These are phyloP conservation scores for Sporothrix phasma DNA, from an alignment of 2,329 filamentous ascomycete species.

Conservation along the genomic window DNA sequence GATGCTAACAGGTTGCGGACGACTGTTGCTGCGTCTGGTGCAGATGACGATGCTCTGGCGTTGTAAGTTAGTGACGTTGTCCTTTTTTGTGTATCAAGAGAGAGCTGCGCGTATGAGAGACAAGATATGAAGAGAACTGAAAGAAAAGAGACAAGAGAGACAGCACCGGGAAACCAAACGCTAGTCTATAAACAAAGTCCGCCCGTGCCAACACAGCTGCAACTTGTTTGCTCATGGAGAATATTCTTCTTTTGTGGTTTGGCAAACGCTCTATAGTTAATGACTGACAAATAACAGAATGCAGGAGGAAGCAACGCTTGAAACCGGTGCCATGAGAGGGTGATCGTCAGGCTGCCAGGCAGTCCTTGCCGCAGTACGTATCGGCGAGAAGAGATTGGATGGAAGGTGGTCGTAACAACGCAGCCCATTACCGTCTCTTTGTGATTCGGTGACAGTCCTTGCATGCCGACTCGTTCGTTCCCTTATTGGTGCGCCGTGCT, in stretches of 20 bases:
- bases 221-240: neutral
- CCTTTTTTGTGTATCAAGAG: neutral
- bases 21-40: slow-evolving; percentile 61
- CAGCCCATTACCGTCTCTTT: neutral
- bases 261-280: slow-evolving; percentile 6
- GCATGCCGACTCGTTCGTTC: neutral
- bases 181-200: neutral
- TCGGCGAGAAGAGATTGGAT: neutral
- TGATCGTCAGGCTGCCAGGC: neutral
- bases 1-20: slow-evolving; percentile 87
- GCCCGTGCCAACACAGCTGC: neutral
- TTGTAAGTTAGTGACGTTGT: neutral
- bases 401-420: too few relatives aligned
- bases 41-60: slow-evolving; percentile 47
- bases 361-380: neutral
- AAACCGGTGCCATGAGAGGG: neutral
- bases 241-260: neutral
- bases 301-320: neutral
- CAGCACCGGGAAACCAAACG: neutral
- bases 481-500: neutral
- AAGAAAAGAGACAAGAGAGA: neutral
- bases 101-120: neutral
- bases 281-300: neutral
- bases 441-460: neutral
- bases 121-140: neutral